A percentile compares a stretch with the other conserved stretches of the same genome.
Evolutionary conservation across 139 green algal species (phyloP).

Genomic region (Picochlorum sp.): DNA sequence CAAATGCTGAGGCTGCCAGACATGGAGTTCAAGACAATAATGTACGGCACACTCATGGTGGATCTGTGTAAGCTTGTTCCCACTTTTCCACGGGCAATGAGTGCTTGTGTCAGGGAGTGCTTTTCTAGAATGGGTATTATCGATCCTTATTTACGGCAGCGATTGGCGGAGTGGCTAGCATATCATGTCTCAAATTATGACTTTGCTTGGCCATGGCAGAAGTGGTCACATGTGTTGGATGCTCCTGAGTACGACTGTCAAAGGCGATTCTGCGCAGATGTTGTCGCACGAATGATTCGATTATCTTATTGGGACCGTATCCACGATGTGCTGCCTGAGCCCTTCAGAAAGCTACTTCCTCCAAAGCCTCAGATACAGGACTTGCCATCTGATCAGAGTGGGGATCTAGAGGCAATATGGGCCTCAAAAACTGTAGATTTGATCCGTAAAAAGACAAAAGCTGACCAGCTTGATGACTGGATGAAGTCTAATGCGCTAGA

Average conservation of each 20-base stretch:
- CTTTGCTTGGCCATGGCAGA: conserved; percentile 85
- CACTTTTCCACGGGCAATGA: conserved; percentile 48
- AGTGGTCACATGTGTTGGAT: conserved; percentile 58
- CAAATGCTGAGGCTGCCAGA: conserved; percentile 73
- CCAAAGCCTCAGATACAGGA: conserved; percentile 27
- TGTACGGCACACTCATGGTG: conserved; percentile 76
- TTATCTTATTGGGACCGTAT: conserved; percentile 51
- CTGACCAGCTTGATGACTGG: conserved; percentile 21
- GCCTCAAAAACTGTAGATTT: conserved; percentile 31
- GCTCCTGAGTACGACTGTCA: conserved; percentile 55
- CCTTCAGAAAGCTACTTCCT: conserved; percentile 51
- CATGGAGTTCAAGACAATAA: conserved; percentile 56
- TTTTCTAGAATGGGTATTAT: conserved; percentile 51
- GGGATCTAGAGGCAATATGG: conserved; percentile 13
- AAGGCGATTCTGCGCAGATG: conserved; percentile 48
- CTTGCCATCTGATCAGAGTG: conserved; percentile 19
- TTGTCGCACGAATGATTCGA: conserved; percentile 56
- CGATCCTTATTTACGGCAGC: conserved; percentile 59
- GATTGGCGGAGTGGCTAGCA: conserved; percentile 74
- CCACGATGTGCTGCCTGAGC: conserved; percentile 32
- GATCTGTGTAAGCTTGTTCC: conserved; percentile 65
- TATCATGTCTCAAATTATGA: conserved; percentile 84
- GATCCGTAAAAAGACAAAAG: conserved; percentile 16
- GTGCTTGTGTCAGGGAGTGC: conserved; percentile 56
- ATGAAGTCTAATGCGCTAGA: conserved; percentile 17